Evolutionary conservation across 1,284 basidiomycete species (phyloP).

Genomic region (Leccinum angustisporum): DNA sequence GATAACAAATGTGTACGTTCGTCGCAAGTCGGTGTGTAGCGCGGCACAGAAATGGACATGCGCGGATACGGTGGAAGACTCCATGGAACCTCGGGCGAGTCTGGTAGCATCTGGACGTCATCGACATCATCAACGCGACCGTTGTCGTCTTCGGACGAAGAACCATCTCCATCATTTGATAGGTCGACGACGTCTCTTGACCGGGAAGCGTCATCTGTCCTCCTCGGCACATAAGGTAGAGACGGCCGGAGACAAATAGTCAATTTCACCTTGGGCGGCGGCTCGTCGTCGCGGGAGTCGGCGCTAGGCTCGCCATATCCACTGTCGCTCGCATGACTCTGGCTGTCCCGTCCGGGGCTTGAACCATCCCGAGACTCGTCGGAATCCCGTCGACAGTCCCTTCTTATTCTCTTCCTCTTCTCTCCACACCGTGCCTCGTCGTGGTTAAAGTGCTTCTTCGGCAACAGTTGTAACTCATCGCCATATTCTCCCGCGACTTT

Average conservation of each 20-base stretch:
- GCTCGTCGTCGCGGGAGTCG: slow-evolving; percentile 40
- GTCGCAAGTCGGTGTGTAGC: slow-evolving; percentile 47
- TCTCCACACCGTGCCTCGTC: slow-evolving; percentile 55
- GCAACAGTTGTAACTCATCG: slow-evolving; percentile 19
- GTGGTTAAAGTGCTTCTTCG: slow-evolving; percentile 39
- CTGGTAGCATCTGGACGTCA: slow-evolving; percentile 28
- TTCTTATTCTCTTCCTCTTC: slow-evolving; percentile 64
- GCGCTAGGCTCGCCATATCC: slow-evolving; percentile 36
- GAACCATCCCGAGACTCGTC: slow-evolving; percentile 13
- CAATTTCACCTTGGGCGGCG: slow-evolving; percentile 66
- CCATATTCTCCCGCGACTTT: slow-evolving; percentile 18
- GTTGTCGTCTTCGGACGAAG: slow-evolving; percentile 28
- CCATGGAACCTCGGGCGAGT: slow-evolving; percentile 27
- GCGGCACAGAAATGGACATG: slow-evolving; percentile 53
- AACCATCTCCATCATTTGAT: slow-evolving; percentile 39
- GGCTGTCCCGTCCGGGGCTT: slow-evolving; percentile 13
- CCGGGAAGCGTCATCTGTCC: slow-evolving; percentile 18
- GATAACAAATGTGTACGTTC: slow-evolving; percentile 32
- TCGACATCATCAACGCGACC: slow-evolving; percentile 31
- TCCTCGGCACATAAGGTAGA: slow-evolving; percentile 26
- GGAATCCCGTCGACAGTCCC: slow-evolving; percentile 43
- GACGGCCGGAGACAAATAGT: slow-evolving; percentile 55
- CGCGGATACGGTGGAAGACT: slow-evolving; percentile 43
- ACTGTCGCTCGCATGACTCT: slow-evolving; percentile 28
- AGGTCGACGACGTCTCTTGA: slow-evolving; percentile 42